These are phyloP conservation scores for Penicillium sp. DNA, from an alignment of 2,329 filamentous ascomycete genomes.

Conservation along the genomic window DNA sequence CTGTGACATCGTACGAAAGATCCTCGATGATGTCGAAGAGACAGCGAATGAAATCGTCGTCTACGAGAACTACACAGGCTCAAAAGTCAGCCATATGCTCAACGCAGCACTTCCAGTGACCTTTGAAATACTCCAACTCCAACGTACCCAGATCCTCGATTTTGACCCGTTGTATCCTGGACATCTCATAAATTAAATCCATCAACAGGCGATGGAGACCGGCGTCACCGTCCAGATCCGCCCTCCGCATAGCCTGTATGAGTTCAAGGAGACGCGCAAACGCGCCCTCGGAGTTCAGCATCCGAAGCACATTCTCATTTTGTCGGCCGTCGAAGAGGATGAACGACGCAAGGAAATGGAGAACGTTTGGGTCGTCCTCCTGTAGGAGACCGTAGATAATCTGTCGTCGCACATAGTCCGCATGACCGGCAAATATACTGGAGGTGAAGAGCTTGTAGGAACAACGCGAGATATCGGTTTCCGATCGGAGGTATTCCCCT, in stretches of 20 bases:
- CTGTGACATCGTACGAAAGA: constrained; percentile 80
- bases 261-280: constrained; percentile 84
- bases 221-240: constrained; percentile 51
- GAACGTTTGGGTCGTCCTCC: constrained; percentile 78
- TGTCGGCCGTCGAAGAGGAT: constrained; percentile 82
- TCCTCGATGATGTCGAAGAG: constrained; percentile 88
- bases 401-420: constrained; percentile 86
- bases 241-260: constrained; percentile 64
- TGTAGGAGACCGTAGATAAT: constrained; percentile 86
- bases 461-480: constrained; percentile 79
- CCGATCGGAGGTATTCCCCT: constrained; percentile 72
- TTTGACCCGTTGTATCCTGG: constrained; percentile 80
- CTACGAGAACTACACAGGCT: constrained; percentile 52
- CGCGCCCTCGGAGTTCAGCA: constrained; percentile 83
- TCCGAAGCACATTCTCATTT: constrained; percentile 76
- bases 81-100: constrained; percentile 7
- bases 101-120: not conserved
- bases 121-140: not conserved
- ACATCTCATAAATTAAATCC: constrained; percentile 95
- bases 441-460: constrained; percentile 77
- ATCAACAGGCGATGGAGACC: constrained; percentile 78
- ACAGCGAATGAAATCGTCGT: constrained; percentile 79
- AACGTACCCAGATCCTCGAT: constrained; percentile 73
- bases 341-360: constrained; percentile 81
- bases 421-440: constrained; percentile 70